Percentiles rank a stretch among this genome's conserved stretches.
These are phyloP conservation scores for Pleurotus tuber-regium DNA, from an alignment of 768 basidiomycete genomes.

Conservation along the genomic window DNA sequence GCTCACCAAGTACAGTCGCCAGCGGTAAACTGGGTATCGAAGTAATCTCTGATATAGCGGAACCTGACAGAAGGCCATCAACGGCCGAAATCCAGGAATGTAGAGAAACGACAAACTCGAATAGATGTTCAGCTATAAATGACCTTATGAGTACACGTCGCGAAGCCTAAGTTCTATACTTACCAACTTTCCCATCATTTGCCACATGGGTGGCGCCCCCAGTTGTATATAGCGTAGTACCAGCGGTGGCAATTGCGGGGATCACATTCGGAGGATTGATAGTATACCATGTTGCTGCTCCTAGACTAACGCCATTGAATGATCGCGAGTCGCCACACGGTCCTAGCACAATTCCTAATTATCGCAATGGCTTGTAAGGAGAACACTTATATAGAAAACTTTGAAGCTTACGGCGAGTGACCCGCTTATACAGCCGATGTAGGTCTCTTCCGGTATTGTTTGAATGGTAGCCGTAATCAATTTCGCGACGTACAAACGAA, in stretches of 20 bases:
- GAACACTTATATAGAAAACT: not conserved
- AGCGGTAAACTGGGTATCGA: not conserved
- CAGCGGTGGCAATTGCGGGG: not conserved
- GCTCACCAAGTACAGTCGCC: not conserved
- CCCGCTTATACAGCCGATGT: not conserved
- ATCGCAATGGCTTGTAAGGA: not conserved
- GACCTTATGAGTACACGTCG: not conserved
- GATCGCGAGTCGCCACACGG: not conserved
- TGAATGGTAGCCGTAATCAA: not conserved
- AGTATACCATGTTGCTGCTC: not conserved
- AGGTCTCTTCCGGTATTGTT: not conserved
- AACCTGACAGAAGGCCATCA: not conserved
- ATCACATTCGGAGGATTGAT: not conserved
- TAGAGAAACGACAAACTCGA: not conserved
- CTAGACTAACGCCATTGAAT: not conserved
- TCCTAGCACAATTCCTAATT: not conserved
- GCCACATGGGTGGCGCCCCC: not conserved
- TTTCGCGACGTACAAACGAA: not conserved
- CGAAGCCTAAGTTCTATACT: not conserved
- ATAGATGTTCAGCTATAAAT: not conserved
- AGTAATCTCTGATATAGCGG: not conserved
- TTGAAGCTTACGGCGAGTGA: not conserved
- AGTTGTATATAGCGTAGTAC: not conserved
- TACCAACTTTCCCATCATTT: not conserved
- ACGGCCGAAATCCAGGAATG: not conserved